Percentiles rank a stretch among this genome's conserved stretches.
Conservation (phyloP, 179 eudicot genomes). For the Beta lomatogona region DNA sequence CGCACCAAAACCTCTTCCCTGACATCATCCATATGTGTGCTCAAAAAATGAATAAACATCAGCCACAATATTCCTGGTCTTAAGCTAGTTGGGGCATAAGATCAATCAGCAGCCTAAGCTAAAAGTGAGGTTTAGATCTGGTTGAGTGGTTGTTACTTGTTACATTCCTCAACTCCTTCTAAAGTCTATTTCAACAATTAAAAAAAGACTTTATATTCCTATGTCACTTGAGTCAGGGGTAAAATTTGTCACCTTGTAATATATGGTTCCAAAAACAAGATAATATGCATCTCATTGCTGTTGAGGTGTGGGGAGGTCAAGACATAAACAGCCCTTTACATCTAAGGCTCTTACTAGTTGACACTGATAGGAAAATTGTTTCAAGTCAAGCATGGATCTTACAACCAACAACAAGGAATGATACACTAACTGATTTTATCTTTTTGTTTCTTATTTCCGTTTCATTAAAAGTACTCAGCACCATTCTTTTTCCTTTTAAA, state of each 20-base stretch:
- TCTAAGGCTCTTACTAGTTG: too few relatives aligned
- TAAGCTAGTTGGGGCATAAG: neutral
- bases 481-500: too few relatives aligned
- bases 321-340: too few relatives aligned
- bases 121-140: neutral
- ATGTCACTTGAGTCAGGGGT: neutral
- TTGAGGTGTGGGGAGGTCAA: too few relatives aligned
- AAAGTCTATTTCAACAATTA: neutral
- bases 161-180: neutral
- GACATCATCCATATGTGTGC: neutral
- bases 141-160: neutral
- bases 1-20: neutral
- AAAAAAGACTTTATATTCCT: neutral
- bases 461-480: too few relatives aligned
- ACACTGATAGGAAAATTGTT: too few relatives aligned
- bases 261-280: neutral
- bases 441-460: too few relatives aligned
- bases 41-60: neutral
- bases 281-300: too few relatives aligned
- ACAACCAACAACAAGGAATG: too few relatives aligned
- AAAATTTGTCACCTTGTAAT: neutral
- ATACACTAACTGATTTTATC: neutral
- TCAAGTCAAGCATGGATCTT: too few relatives aligned
- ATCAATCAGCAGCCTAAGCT: neutral
- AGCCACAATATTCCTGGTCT: neutral